Evolutionary conservation across 75 land plant species (phyloP).

Genomic region (Sequoiadendron giganteum): DNA sequence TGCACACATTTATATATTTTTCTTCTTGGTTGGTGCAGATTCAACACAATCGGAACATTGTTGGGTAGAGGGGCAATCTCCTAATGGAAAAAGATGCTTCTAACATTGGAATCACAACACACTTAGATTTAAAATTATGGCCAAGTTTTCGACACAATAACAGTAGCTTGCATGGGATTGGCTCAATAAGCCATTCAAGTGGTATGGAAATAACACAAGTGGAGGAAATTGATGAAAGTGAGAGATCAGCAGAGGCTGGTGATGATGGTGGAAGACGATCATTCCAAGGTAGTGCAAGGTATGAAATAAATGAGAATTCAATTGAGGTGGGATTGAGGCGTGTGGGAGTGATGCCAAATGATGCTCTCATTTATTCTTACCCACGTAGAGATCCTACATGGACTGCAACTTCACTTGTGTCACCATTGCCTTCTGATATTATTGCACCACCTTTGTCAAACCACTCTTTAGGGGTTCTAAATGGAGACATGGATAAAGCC

Average conservation of each 20-base stretch:
- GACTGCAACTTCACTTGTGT: neutral
- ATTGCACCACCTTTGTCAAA: neutral
- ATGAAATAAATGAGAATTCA: neutral
- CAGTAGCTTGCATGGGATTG: neutral
- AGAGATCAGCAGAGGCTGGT: neutral
- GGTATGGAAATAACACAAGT: neutral
- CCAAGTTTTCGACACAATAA: neutral
- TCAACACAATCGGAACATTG: no score
- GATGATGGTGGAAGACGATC: neutral
- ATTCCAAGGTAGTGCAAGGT: neutral
- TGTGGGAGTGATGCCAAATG: neutral
- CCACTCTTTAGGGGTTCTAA: neutral
- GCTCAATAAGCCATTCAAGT: neutral
- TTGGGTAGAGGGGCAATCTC: neutral
- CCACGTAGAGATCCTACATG: neutral
- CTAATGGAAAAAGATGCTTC: neutral
- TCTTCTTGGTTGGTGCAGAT: no score
- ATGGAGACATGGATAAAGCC: neutral
- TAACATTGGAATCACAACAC: neutral
- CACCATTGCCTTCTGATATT: neutral
- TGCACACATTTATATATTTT: no score
- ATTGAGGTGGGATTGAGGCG: neutral
- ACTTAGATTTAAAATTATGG: neutral
- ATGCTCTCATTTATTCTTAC: neutral
- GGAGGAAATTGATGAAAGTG: neutral